Percentiles rank a stretch among this genome's conserved stretches.
phyloP scores from a whole-genome alignment of 306 rosid species.

The Malus fusca region DNA sequence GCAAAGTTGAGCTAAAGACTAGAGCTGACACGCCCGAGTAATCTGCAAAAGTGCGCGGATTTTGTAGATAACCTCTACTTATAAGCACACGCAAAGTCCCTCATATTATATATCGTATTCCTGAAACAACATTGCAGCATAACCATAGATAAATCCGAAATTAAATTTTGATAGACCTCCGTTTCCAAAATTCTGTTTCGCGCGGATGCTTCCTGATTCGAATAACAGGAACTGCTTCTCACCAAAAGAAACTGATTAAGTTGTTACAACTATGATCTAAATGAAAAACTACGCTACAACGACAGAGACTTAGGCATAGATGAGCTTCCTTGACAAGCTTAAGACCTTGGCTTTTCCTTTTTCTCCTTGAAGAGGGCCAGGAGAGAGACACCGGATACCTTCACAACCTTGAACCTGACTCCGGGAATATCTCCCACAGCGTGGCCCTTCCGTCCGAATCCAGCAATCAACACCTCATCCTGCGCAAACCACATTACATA shows the following conservation, averaged over 20 bases:
- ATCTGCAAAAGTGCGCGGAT: constrained; percentile 75
- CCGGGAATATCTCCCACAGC: constrained; percentile 38
- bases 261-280: not conserved
- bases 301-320: not conserved
- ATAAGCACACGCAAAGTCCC: too few species aligned
- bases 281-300: not conserved
- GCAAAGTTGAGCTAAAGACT: constrained; percentile 74
- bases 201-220: not conserved
- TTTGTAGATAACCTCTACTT: constrained; percentile 18
- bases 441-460: constrained; percentile 31
- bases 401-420: constrained; percentile 33
- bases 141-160: not conserved
- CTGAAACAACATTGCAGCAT: too few species aligned
- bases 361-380: constrained; percentile 32
- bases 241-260: not conserved
- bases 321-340: not conserved
- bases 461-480: constrained; percentile 33
- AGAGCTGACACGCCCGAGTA: constrained; percentile 66
- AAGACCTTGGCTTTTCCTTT: constrained; percentile 34
- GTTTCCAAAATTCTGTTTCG: not conserved
- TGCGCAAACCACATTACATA: not conserved
- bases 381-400: constrained; percentile 29
- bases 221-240: not conserved
- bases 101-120: too few species aligned
- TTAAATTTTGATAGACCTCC: not conserved